These are phyloP conservation scores for Tetrapisispora nanseiensis DNA, from an alignment of 805 yeast genomes.

Conservation along the genomic window DNA sequence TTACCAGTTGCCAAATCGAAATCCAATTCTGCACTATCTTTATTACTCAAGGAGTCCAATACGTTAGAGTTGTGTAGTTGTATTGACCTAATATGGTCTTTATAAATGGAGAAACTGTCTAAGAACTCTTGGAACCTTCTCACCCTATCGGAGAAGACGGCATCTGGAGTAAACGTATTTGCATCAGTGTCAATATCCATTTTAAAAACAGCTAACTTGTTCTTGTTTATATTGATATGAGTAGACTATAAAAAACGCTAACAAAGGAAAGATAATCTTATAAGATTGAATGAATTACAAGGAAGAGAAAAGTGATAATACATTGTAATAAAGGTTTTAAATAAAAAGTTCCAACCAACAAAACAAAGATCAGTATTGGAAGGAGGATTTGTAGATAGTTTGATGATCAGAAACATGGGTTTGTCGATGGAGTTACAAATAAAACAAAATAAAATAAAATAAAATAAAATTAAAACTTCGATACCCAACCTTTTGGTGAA, in stretches of 20 bases:
- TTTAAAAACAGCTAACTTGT: not conserved
- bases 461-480: not conserved
- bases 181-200: constrained; percentile 4
- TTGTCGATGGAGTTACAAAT: too few relatives aligned
- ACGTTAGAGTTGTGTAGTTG: constrained; percentile 48
- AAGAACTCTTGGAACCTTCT: constrained; percentile 84
- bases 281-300: too few relatives aligned
- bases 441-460: too few relatives aligned
- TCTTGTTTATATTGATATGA: not conserved
- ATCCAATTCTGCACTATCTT: constrained; percentile 8
- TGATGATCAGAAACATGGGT: too few relatives aligned
- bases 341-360: too few relatives aligned
- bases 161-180: constrained; percentile 29
- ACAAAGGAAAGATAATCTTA: too few relatives aligned
- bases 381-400: too few relatives aligned
- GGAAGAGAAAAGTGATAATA: too few relatives aligned
- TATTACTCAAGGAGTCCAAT: constrained; percentile 3
- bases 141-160: constrained; percentile 67
- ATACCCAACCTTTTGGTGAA: not conserved
- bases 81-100: constrained; percentile 63
- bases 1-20: constrained; percentile 8
- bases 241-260: too few relatives aligned
- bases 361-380: too few relatives aligned
- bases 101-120: constrained; percentile 56
- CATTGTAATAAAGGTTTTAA: too few relatives aligned